Evolutionary conservation across 108 stramenopile species (phyloP).

Genomic region (Cyclostephanos invisitatus): DNA sequence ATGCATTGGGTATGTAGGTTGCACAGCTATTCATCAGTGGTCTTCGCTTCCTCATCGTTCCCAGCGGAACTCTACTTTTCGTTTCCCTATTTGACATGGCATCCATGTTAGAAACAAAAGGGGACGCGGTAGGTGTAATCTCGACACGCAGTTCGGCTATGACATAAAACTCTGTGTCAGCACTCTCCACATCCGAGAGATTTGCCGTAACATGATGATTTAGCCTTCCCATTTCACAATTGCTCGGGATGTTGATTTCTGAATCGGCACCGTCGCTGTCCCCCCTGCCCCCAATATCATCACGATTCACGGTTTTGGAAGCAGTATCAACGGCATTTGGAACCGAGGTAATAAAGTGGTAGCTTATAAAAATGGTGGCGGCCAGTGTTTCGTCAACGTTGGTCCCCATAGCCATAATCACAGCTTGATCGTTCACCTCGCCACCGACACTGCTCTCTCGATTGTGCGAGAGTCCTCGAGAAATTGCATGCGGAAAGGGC

Average conservation of each 20-base stretch:
- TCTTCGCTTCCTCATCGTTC: constrained; percentile 26
- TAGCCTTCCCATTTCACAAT: constrained; percentile 4
- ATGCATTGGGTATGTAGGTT: constrained; percentile 26
- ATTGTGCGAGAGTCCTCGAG: neutral
- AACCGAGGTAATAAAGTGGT: constrained; percentile 22
- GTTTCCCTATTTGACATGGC: constrained; percentile 44
- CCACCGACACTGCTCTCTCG: neutral
- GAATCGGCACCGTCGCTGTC: neutral
- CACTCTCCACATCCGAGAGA: neutral
- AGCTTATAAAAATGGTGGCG: constrained; percentile 37
- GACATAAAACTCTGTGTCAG: constrained; percentile 16
- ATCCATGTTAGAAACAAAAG: constrained; percentile 28
- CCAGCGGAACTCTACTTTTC: constrained; percentile 43
- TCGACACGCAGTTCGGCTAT: constrained; percentile 49
- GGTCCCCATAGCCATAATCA: constrained; percentile 36
- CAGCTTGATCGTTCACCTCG: constrained; percentile 4
- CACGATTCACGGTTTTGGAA: neutral
- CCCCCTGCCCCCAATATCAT: constrained; percentile 9
- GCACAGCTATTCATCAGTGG: neutral
- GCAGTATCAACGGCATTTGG: neutral
- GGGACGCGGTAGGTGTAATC: constrained; percentile 28
- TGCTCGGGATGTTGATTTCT: neutral
- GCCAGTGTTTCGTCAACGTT: constrained; percentile 40
- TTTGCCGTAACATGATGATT: neutral
- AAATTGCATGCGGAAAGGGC: constrained; percentile 22